Evolutionary conservation across 2,329 filamentous ascomycete genomes (phyloP), one percentile per base, ranked within the genome.

Genomic region (Aureobasidium subglaciale): DNA sequence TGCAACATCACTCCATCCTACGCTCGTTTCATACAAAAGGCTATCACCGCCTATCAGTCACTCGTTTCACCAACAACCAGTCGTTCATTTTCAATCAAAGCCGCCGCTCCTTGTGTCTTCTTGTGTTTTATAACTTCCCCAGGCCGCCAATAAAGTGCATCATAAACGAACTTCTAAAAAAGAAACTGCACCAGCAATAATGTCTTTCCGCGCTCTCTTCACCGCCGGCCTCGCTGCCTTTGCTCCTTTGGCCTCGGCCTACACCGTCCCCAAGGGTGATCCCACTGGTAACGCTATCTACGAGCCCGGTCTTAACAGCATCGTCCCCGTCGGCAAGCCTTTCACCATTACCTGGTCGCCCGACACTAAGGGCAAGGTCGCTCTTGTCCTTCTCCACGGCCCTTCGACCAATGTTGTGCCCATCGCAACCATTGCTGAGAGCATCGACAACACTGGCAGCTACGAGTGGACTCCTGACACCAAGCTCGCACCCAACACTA

Each of bases 311-410:
- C 67, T 80, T 61, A 71, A 74, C 64, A 71, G 78, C 66, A 66
- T 76, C 54, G 79, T 85, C 55, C 75, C 77, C n/a, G 80, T 70
- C 58, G 80, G 80, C 68, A 65, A 75, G 67, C 63, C 73, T 56
- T 85, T 74, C 75, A 74, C 71, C 64, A 81, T 85, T 74, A 80
- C 73, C 60, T 86, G 83, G 83, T 60, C 73, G 59, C 71, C 75
- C 46, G 75, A 71, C 61, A 74, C 74, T 55, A 56, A 66, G 55
- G 75, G 73, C 64, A 74, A 71, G 37, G 72, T 85, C 64, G 79
- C 79, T n/a, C 71, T 86, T 57, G 67, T 81, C 58, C 78, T 85
- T 61, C 78, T 84, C 62, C 78, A 78, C 65, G 82, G 82, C 29
- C 81, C 81, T 29, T 72, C 75, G 61, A 71, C 58, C 68, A 80